Conservation (phyloP, 1,139 yeast species). For the Suhomyces guaymorum region DNA sequence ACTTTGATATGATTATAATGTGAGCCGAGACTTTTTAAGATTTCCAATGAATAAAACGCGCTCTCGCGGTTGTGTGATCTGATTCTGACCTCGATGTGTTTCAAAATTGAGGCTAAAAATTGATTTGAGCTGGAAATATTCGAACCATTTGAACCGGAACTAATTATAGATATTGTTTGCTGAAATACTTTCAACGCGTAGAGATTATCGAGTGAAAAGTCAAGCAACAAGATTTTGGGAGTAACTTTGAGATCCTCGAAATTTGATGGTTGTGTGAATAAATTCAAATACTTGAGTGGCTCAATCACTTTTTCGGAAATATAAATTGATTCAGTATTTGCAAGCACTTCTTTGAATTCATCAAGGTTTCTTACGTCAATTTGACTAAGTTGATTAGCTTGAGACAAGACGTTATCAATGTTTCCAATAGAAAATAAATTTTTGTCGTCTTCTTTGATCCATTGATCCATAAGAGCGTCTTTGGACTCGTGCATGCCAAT, state of each 20-base stretch:
- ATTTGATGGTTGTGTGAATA: constrained; percentile 6
- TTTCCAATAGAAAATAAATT: constrained; percentile 10
- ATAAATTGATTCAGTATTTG: too few species aligned
- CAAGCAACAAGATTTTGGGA: constrained; percentile 11
- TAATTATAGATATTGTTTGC: constrained; percentile 10
- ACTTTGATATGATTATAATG: constrained; percentile 12
- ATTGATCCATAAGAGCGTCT: constrained; percentile 1
- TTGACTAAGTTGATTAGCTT: constrained; percentile 4
- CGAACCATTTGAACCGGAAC: too few species aligned
- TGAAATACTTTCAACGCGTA: constrained; percentile 9
- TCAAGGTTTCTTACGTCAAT: background rate
- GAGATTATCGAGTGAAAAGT: constrained; percentile 11
- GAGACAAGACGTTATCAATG: background rate
- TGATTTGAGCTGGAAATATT: too few species aligned
- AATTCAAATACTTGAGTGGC: constrained; percentile 8
- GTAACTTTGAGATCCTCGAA: constrained; percentile 1
- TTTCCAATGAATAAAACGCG: constrained; percentile 11
- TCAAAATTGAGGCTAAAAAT: constrained; percentile 7
- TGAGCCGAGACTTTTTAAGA: constrained; percentile 8
- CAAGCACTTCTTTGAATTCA: too few species aligned
- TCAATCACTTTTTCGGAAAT: background rate
- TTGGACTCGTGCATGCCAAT: background rate
- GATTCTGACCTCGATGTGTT: constrained; percentile 12
- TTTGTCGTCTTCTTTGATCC: constrained; percentile 12
- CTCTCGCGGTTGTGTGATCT: constrained; percentile 9